Evolutionary conservation across 179 eudicot species (phyloP).

Genomic region (Vitellaria paradoxa): DNA sequence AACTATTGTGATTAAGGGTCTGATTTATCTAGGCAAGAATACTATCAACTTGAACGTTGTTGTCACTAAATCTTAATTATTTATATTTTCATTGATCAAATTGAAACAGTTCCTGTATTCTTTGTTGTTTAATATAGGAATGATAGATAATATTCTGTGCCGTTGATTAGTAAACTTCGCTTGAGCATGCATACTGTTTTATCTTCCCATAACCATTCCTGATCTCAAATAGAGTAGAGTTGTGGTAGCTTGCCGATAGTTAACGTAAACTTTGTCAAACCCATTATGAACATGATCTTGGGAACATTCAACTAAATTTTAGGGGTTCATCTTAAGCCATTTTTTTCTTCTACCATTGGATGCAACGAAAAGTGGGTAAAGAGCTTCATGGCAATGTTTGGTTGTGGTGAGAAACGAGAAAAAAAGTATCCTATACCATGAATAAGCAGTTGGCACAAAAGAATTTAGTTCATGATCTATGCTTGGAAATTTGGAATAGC

Average conservation of each 20-base stretch:
- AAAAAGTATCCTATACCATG: not conserved
- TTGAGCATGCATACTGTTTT: not conserved
- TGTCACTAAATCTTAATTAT: not conserved
- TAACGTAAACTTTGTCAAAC: too few species aligned
- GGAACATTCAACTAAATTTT: too few species aligned
- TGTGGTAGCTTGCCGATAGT: too few species aligned
- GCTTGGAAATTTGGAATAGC: not conserved
- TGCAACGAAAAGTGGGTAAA: not conserved
- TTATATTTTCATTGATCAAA: not conserved
- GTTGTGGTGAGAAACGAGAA: not conserved
- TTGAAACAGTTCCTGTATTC: not conserved
- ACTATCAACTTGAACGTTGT: not conserved
- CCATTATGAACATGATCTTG: too few species aligned
- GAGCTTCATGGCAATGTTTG: not conserved
- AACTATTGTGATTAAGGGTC: not conserved
- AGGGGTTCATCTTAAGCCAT: not conserved
- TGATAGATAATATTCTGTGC: not conserved
- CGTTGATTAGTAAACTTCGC: not conserved
- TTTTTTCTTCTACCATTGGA: not conserved
- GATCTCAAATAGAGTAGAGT: too few species aligned
- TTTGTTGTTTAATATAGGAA: not conserved
- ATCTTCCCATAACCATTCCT: too few species aligned
- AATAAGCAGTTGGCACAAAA: not conserved
- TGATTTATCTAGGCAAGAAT: conserved; percentile 4
- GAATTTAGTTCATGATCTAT: not conserved